Conservation (phyloP, 2,329 filamentous ascomycete species). For the Pseudogymnoascus sp. region DNA sequence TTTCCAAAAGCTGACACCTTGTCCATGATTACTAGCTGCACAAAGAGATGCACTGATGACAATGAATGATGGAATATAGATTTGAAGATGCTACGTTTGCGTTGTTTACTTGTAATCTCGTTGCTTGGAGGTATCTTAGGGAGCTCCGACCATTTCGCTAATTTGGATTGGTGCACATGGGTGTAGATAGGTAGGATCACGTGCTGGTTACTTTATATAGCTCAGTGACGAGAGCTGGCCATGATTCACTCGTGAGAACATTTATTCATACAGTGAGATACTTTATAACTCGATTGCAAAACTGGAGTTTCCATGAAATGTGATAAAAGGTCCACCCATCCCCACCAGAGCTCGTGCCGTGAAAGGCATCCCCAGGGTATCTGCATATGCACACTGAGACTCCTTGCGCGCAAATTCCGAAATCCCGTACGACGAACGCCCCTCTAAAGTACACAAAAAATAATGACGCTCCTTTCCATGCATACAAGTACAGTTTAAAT, state of each 20-base stretch:
- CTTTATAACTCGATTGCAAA: not conserved
- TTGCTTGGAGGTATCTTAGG: not conserved
- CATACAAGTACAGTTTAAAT: conserved; percentile 2
- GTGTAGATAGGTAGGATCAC: not conserved
- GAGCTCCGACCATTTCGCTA: conserved; percentile 8
- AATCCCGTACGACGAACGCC: not conserved
- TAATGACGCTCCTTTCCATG: not conserved
- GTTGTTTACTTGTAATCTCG: conserved; percentile 5
- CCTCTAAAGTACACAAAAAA: not conserved
- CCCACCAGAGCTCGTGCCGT: not conserved
- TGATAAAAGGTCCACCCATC: not conserved
- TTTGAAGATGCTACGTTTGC: conserved; percentile 4
- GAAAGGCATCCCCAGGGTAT: not conserved
- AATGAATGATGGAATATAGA: conserved; percentile 1
- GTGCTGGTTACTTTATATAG: not conserved
- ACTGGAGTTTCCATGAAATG: not conserved
- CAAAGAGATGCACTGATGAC: conserved; percentile 2
- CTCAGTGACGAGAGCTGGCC: not conserved
- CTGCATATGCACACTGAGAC: conserved; percentile 8
- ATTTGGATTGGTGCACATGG: conserved; percentile 9
- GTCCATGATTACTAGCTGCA: conserved; percentile 45
- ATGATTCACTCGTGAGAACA: not conserved
- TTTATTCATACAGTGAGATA: not conserved
- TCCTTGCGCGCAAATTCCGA: conserved; percentile 2
- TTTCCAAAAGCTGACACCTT: conserved; percentile 64